Evolutionary conservation across 441 rosid genomes (phyloP), one percentile per base, ranked within the genome.

Genomic region (Erodium trifolium): DNA sequence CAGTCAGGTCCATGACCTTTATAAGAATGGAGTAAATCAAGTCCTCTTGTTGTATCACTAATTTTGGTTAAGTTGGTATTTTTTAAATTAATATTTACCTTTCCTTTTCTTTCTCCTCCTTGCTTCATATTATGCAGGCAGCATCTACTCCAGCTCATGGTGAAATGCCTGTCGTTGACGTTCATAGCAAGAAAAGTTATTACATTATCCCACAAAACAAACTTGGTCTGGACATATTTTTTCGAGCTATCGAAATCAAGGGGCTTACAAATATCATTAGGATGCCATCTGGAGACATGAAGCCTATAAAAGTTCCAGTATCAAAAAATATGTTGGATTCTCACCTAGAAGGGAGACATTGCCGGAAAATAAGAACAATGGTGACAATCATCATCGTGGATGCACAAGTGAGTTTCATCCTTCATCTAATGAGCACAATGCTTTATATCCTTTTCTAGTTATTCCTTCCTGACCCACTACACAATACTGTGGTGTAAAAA

Each of bases 241-340:
- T 95, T 62, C 86, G 95, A 68, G 87, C 92, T 67, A 80, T 86
- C 29, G 93, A 92, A 80, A 80, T 77, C 72, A 77, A 78, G 75
- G 95, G 91, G 53, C 80, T 77, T 45, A 77, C 85, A 7, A 84
- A 87, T 75, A 75, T 87, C 62, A 76, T 81, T 70, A 88, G 85
- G 80, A 88, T 95, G 97, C 95, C 97, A 73, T 91, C 98, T 78
- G 98, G 97, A 72, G 95, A 88, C 84, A 75, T 72, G 76, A 90
- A 82, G 82, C 88, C 93, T 66, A 76, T 92, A 63, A 90, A 89
- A 79, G 99, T 90, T 80, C 95, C 98, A 67, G 98, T 91, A 73
- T 79, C 87, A 63, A 88, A 88, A 72, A 91, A 91, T 80, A 86
- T 87, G 96, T 77, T 89, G 88, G 93, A 92, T 68, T 82, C 98